Evolutionary conservation across 805 yeast genomes (phyloP).

Genomic region (Sugiyamaella lignohabitans): DNA sequence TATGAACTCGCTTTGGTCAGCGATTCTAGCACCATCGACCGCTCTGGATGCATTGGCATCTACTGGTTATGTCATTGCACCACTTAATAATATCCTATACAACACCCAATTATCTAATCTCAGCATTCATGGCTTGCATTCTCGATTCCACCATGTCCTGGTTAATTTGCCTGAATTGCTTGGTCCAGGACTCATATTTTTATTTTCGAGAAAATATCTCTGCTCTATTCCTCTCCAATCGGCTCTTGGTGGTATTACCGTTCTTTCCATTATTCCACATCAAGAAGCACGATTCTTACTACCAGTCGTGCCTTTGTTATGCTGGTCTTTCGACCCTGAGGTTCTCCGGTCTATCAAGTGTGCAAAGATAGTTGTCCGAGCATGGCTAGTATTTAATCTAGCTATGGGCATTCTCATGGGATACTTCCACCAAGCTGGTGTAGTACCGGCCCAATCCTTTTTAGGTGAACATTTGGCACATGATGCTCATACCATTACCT

Average conservation of each 20-base stretch:
- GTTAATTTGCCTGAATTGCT: slow-evolving; percentile 72
- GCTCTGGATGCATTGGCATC: neutral
- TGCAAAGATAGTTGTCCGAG: slow-evolving; percentile 21
- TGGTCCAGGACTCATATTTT: slow-evolving; percentile 64
- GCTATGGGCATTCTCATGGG: slow-evolving; percentile 65
- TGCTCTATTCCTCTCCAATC: slow-evolving; percentile 53
- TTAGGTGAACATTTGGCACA: slow-evolving; percentile 23
- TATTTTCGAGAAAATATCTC: slow-evolving; percentile 38
- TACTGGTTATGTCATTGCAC: slow-evolving; percentile 49
- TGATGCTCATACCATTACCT: slow-evolving; percentile 40
- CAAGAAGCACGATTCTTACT: slow-evolving; percentile 87
- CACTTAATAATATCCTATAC: slow-evolving; percentile 70
- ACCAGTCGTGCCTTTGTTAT: slow-evolving; percentile 69
- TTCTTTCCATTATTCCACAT: slow-evolving; percentile 74
- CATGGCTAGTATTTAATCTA: slow-evolving; percentile 63
- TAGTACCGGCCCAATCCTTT: slow-evolving; percentile 52
- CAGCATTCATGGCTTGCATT: slow-evolving; percentile 76
- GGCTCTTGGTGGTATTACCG: slow-evolving; percentile 51
- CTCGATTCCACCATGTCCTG: slow-evolving; percentile 64
- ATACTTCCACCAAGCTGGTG: slow-evolving; percentile 82
- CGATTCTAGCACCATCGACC: neutral
- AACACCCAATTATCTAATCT: slow-evolving; percentile 56
- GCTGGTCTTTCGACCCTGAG: slow-evolving; percentile 43
- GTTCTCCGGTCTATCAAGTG: slow-evolving; percentile 14
- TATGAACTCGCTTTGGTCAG: slow-evolving; percentile 3